These are phyloP conservation scores for Populus deltoides DNA, from an alignment of 345 rosid species.

Conservation along the genomic window DNA sequence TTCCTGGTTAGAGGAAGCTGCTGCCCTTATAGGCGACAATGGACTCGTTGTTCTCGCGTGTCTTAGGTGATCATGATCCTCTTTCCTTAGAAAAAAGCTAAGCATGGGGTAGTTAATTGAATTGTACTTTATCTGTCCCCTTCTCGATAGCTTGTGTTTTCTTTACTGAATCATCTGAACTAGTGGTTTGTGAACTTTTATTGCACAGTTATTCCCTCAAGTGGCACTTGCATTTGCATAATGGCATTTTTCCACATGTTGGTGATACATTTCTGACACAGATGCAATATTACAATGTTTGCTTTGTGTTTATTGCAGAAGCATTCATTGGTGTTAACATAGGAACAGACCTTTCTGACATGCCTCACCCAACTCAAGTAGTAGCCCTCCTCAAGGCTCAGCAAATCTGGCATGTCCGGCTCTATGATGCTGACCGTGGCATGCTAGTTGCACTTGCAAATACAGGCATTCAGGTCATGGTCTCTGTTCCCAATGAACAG, in stretches of 20 bases:
- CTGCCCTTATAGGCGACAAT: too few relatives aligned
- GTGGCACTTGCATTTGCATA: not conserved
- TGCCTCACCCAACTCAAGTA: slow-evolving; percentile 93
- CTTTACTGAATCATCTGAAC: not conserved
- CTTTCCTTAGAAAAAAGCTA: not conserved
- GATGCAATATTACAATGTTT: not conserved
- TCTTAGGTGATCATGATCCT: not conserved
- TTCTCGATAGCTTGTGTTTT: not conserved
- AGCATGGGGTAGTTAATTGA: not conserved
- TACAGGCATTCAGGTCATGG: slow-evolving; percentile 74
- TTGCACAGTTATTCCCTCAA: not conserved
- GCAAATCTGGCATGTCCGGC: slow-evolving; percentile 70
- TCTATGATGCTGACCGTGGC: slow-evolving; percentile 76
- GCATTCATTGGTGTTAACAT: slow-evolving; percentile 83
- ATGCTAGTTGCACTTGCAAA: slow-evolving; percentile 90
- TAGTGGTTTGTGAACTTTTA: not conserved
- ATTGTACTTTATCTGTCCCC: not conserved
- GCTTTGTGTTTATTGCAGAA: slow-evolving; percentile 9
- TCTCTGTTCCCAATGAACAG: slow-evolving; percentile 92
- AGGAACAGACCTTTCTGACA: slow-evolving; percentile 81
- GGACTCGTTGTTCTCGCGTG: not conserved
- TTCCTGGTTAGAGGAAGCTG: too few relatives aligned
- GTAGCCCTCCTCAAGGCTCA: slow-evolving; percentile 87
- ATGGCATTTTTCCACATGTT: not conserved
- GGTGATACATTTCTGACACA: not conserved